These are phyloP conservation scores for Styphnolobium japonicum DNA, from an alignment of 306 rosid species.

Conservation along the genomic window DNA sequence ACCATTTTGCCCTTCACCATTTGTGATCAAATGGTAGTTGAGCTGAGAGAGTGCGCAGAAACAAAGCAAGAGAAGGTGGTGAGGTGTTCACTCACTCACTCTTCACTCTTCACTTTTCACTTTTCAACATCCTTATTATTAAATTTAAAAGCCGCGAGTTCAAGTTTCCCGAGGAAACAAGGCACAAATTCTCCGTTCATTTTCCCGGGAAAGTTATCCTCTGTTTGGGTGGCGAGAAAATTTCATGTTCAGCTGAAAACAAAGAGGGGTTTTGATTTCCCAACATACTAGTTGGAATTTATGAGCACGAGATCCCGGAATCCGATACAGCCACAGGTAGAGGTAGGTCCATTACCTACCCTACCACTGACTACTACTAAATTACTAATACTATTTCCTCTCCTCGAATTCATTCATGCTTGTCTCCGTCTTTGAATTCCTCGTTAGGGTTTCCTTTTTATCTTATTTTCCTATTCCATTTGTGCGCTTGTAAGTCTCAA, in stretches of 20 bases:
- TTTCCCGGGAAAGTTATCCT: no score
- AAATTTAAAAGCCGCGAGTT: background rate
- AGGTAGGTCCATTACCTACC: conserved; percentile 43
- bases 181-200: no score
- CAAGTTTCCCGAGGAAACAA: background rate
- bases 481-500: background rate
- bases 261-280: no score
- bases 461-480: background rate
- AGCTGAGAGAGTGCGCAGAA: background rate
- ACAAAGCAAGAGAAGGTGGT: background rate
- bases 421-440: background rate
- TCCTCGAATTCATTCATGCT: conserved; percentile 11
- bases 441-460: conserved; percentile 24
- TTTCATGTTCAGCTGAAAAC: no score
- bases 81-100: no score
- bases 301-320: conserved; percentile 67
- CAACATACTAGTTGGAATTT: conserved; percentile 44
- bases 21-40: no score
- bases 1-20: background rate
- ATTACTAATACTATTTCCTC: no score
- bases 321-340: no score
- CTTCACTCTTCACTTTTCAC: no score
- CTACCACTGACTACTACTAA: no score
- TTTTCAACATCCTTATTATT: background rate
- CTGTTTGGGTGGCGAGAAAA: no score